phyloP scores from a whole-genome alignment of 2,329 filamentous ascomycete species.

The Chrysoporthe cubensis region DNA sequence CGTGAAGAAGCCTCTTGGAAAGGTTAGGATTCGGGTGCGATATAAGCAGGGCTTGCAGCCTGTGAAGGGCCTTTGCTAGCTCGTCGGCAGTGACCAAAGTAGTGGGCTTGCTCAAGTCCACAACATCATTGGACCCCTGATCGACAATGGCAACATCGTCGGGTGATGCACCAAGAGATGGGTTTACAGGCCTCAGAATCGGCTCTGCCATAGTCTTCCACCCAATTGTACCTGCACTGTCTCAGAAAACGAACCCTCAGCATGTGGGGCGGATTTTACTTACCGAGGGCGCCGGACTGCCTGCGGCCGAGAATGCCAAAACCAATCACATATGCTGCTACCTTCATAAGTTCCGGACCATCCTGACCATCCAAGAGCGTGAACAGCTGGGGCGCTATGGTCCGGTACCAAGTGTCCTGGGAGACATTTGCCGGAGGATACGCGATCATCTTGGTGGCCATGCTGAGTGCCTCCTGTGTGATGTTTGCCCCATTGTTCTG shows the following conservation, averaged over 20 bases:
- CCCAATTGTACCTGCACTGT: constrained; percentile 51
- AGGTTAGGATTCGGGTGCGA: constrained; percentile 71
- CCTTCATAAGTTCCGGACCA: constrained; percentile 61
- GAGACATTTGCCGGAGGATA: constrained; percentile 59
- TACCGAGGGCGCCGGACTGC: constrained; percentile 61
- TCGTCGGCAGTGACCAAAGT: constrained; percentile 52
- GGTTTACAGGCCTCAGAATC: constrained; percentile 57
- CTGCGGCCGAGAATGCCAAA: constrained; percentile 69
- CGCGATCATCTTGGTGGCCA: constrained; percentile 65
- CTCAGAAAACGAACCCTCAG: constrained; percentile 31
- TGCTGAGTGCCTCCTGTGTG: constrained; percentile 68
- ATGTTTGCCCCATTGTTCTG: constrained; percentile 66
- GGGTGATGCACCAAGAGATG: constrained; percentile 31
- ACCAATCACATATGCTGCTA: constrained; percentile 64
- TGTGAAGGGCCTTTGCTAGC: constrained; percentile 55
- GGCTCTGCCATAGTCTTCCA: constrained; percentile 67
- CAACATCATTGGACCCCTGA: constrained; percentile 41
- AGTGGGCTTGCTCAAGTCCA: constrained; percentile 49
- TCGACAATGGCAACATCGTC: constrained; percentile 25
- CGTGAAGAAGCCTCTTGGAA: constrained; percentile 62
- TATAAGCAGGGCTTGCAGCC: constrained; percentile 59
- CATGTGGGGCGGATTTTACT: constrained; percentile 40
- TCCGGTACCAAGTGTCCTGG: constrained; percentile 62
- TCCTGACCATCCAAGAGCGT: constrained; percentile 63
- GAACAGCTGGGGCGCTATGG: constrained; percentile 64